Evolutionary conservation across 1,284 basidiomycete genomes (phyloP).

Genomic region (Leccinum griseonigrum): DNA sequence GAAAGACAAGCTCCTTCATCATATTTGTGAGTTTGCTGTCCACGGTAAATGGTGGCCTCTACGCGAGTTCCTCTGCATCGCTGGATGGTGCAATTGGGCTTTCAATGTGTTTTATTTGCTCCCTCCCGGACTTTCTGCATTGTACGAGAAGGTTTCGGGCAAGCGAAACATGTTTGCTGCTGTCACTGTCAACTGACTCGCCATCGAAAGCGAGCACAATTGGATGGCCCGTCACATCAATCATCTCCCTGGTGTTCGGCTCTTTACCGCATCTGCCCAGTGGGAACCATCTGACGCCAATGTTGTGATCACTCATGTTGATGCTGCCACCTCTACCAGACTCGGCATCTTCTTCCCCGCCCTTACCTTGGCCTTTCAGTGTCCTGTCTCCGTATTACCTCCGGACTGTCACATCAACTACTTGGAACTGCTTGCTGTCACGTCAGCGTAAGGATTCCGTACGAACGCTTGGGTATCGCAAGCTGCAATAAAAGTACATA

Average conservation of each 20-base stretch:
- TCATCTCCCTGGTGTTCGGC: neutral
- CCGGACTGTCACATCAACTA: too few relatives aligned
- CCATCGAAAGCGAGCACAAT: conserved; percentile 9
- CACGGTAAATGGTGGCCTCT: conserved; percentile 12
- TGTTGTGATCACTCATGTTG: too few relatives aligned
- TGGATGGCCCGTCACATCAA: neutral
- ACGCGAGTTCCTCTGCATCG: conserved; percentile 24
- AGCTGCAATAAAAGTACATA: too few relatives aligned
- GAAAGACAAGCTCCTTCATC: conserved; percentile 10
- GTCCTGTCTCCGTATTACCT: too few relatives aligned
- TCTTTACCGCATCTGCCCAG: neutral
- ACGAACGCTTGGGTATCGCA: too few relatives aligned
- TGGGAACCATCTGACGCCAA: neutral
- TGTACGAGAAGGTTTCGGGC: conserved; percentile 36
- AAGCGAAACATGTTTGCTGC: conserved; percentile 15
- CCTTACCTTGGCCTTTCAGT: too few relatives aligned
- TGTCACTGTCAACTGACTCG: conserved; percentile 33
- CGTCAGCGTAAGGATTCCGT: too few relatives aligned
- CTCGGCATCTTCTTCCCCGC: too few relatives aligned
- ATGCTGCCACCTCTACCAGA: too few relatives aligned
- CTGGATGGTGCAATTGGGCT: conserved; percentile 40
- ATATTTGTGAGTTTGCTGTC: conserved; percentile 17
- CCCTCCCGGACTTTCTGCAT: conserved; percentile 26
- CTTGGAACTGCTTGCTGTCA: too few relatives aligned
- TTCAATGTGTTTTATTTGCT: conserved; percentile 39